phyloP scores from a whole-genome alignment of 768 basidiomycete genomes.

The Kwoniella mangroviensis region DNA sequence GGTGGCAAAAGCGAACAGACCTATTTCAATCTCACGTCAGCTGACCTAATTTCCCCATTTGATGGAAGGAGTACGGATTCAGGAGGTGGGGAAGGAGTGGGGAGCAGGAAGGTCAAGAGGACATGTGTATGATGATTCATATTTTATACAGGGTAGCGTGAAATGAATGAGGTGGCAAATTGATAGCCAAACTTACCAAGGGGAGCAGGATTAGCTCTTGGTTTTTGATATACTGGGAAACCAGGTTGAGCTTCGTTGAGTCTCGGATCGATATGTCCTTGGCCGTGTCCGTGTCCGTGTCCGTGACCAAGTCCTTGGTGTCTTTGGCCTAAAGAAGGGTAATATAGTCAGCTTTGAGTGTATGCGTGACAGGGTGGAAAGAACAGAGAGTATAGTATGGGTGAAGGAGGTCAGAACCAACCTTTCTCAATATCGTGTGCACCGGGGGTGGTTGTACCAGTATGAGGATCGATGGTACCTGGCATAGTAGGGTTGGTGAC shows the following conservation, averaged over 20 bases:
- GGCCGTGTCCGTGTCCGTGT: not conserved
- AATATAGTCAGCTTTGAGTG: not conserved
- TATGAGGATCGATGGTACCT: conserved; percentile 8
- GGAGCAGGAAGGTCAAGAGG: no score
- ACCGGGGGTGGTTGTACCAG: conserved; percentile 9
- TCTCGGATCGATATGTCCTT: not conserved
- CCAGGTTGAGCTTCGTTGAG: conserved; percentile 10
- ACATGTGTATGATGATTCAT: no score
- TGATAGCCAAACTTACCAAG: conserved; percentile 8
- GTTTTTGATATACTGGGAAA: conserved; percentile 4
- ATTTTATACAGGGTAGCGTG: no score
- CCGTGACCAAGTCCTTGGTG: not conserved
- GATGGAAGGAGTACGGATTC: no score
- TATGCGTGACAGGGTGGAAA: not conserved
- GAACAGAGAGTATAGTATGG: not conserved
- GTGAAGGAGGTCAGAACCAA: not conserved
- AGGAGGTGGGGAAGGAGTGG: no score
- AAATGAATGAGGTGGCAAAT: no score
- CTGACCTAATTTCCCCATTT: not conserved
- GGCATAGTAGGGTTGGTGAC: not conserved
- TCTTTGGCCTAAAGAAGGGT: not conserved
- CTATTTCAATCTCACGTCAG: conserved; percentile 14
- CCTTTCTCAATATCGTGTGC: conserved; percentile 16
- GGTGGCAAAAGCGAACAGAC: conserved; percentile 20
- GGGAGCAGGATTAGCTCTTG: conserved; percentile 19